Evolutionary conservation across 2,329 filamentous ascomycete species (phyloP).

Genomic region (Fusarium duplospermum): DNA sequence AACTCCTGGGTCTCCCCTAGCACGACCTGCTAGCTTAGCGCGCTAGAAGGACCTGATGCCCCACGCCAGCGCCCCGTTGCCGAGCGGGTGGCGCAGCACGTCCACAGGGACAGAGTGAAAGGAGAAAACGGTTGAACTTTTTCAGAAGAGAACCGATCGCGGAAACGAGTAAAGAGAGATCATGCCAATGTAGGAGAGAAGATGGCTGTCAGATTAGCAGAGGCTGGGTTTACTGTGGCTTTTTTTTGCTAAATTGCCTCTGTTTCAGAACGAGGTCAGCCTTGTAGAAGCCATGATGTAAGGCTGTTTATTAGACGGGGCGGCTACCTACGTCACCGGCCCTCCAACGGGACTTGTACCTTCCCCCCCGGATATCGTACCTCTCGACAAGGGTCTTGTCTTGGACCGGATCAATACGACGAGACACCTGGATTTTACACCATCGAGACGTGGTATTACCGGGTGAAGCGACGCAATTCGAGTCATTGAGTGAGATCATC

Average conservation of each 20-base stretch:
- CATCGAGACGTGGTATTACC: not conserved
- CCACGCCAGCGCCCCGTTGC: slow-evolving; percentile 35
- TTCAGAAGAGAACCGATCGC: not conserved
- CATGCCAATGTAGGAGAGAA: not conserved
- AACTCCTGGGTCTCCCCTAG: not conserved
- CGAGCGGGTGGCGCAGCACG: slow-evolving; percentile 38
- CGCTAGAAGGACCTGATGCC: slow-evolving; percentile 6
- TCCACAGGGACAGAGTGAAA: slow-evolving; percentile 10
- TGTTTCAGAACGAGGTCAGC: slow-evolving; percentile 19
- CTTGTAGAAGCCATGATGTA: slow-evolving; percentile 35
- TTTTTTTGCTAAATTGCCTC: not conserved
- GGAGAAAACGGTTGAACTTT: not conserved
- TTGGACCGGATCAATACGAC: not conserved
- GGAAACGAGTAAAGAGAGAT: not conserved
- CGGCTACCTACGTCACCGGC: slow-evolving; percentile 33
- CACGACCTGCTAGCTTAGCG: slow-evolving; percentile 12
- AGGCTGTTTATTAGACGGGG: slow-evolving; percentile 24
- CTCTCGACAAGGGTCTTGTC: slow-evolving; percentile 6
- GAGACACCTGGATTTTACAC: not conserved
- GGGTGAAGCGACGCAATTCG: not conserved
- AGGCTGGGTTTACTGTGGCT: not conserved
- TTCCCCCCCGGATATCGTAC: slow-evolving; percentile 24
- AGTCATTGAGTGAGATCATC: slow-evolving; percentile 21
- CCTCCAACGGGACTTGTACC: not conserved
- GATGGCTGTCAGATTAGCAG: not conserved